Conservation (phyloP, 202 grass and related monocot species). For the Carex arenaria region DNA sequence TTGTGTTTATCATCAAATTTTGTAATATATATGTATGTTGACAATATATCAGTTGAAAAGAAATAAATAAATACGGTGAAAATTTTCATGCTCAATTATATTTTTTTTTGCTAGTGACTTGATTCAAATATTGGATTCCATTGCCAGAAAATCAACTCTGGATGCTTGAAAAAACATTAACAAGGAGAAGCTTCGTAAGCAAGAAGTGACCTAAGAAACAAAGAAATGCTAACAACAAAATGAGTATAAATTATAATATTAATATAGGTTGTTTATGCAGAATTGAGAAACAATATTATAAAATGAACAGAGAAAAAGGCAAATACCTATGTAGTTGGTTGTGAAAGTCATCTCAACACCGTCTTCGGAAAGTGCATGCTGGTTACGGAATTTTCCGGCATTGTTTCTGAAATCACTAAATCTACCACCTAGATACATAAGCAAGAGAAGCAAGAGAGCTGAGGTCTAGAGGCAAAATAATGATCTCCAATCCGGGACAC, state of each 20-base stretch:
- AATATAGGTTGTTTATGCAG: background rate
- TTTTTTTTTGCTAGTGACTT: constrained; percentile 57
- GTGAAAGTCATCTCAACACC: constrained; percentile 93
- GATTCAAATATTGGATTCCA: constrained; percentile 63
- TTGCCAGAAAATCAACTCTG: constrained; percentile 76
- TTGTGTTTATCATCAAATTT: background rate
- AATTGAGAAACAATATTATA: background rate
- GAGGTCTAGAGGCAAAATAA: constrained; percentile 80
- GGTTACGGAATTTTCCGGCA: constrained; percentile 69
- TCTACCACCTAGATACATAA: background rate
- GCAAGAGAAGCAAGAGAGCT: constrained; percentile 73
- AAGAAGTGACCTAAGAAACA: constrained; percentile 62
- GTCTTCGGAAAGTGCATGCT: constrained; percentile 57
- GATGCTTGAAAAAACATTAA: constrained; percentile 75
- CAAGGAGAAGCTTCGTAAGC: constrained; percentile 59
- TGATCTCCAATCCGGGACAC: constrained; percentile 42
- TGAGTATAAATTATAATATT: background rate
- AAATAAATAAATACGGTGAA: background rate
- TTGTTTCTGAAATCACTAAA: constrained; percentile 59
- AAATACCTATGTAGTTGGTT: constrained; percentile 68
- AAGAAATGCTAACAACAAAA: background rate
- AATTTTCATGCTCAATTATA: constrained; percentile 21
- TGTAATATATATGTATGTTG: background rate
- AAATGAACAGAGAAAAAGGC: background rate
- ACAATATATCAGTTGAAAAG: background rate